A percentile compares a stretch with the other conserved stretches of the same genome.
phyloP scores from a whole-genome alignment of 2,329 filamentous ascomycete genomes.

The Aureobasidium sp. region DNA sequence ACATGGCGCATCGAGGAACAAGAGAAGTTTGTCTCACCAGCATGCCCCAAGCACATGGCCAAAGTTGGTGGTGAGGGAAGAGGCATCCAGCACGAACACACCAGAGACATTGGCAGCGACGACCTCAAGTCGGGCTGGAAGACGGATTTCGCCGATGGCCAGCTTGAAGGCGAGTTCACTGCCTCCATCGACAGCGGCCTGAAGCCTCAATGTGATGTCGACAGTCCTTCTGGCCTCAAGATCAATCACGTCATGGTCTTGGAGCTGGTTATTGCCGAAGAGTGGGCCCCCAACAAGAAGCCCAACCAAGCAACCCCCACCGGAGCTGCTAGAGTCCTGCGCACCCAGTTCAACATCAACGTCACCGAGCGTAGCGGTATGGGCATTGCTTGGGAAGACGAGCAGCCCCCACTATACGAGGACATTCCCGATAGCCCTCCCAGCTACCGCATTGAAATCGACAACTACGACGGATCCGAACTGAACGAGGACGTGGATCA shows the following conservation, averaged over 20 bases:
- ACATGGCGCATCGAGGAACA: constrained; percentile 92
- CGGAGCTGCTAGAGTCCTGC: constrained; percentile 79
- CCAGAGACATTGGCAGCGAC: constrained; percentile 69
- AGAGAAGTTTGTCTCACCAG: constrained; percentile 68
- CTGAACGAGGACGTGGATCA: constrained; percentile 41
- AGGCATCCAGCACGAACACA: constrained; percentile 66
- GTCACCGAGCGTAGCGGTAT: constrained; percentile 79
- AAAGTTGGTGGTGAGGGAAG: constrained; percentile 61
- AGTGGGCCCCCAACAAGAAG: constrained; percentile 65
- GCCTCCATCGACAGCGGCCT: constrained; percentile 54
- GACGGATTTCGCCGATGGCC: constrained; percentile 60
- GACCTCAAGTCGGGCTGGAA: constrained; percentile 90
- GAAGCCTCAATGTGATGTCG: constrained; percentile 71
- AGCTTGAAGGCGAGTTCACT: constrained; percentile 74
- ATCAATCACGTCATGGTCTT: constrained; percentile 81
- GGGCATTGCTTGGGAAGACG: constrained; percentile 94
- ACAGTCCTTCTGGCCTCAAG: constrained; percentile 65
- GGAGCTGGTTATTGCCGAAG: constrained; percentile 90
- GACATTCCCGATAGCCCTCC: constrained; percentile 86
- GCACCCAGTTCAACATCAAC: constrained; percentile 81
- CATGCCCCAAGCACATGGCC: constrained; percentile 68
- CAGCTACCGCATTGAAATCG: constrained; percentile 36
- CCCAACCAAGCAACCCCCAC: constrained; percentile 74
- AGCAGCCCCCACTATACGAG: constrained; percentile 87
- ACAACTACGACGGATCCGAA: constrained; percentile 43